These are phyloP conservation scores for Talaromyces adpressus DNA, from an alignment of 495 filamentous ascomycete genomes.

Conservation along the genomic window DNA sequence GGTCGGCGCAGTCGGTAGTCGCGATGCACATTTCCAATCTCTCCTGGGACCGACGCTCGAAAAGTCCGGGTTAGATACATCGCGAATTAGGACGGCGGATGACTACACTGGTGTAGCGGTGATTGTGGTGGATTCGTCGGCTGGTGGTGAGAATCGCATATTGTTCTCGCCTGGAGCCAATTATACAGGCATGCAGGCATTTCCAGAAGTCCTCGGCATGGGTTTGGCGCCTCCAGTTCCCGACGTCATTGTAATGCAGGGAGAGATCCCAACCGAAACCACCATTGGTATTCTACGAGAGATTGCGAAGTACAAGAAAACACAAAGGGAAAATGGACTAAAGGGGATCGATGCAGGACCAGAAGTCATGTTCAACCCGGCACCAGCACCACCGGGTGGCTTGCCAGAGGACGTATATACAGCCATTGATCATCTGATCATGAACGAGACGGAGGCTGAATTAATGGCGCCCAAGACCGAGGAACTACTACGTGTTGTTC, in stretches of 20 bases:
- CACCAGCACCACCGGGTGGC: conserved; percentile 58
- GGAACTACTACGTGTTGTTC: conserved; percentile 22
- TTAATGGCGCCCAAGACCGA: conserved; percentile 49
- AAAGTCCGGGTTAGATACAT: conserved; percentile 55
- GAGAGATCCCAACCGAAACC: conserved; percentile 73
- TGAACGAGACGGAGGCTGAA: conserved; percentile 88
- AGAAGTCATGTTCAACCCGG: conserved; percentile 75
- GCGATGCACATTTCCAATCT: conserved; percentile 38
- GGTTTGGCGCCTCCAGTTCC: conserved; percentile 34
- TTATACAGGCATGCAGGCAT: conserved; percentile 40
- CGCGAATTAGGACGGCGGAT: conserved; percentile 40
- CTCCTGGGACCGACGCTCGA: conserved; percentile 39
- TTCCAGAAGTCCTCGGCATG: conserved; percentile 32
- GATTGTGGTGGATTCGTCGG: conserved; percentile 74
- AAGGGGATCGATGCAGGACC: conserved; percentile 34
- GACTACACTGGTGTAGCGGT: conserved; percentile 72
- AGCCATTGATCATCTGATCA: conserved; percentile 68
- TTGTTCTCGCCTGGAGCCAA: conserved; percentile 78
- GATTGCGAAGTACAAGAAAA: conserved; percentile 24
- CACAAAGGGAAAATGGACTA: conserved; percentile 41
- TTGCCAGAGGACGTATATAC: conserved; percentile 61
- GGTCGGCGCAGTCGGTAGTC: conserved; percentile 71
- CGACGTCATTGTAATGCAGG: conserved; percentile 75
- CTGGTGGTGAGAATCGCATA: conserved; percentile 81
- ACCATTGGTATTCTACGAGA: conserved; percentile 56